Evolutionary conservation across 2,329 filamentous ascomycete species (phyloP), one percentile per base, ranked within the genome.

Genomic region (Magnaporthiopsis rhizophila): DNA sequence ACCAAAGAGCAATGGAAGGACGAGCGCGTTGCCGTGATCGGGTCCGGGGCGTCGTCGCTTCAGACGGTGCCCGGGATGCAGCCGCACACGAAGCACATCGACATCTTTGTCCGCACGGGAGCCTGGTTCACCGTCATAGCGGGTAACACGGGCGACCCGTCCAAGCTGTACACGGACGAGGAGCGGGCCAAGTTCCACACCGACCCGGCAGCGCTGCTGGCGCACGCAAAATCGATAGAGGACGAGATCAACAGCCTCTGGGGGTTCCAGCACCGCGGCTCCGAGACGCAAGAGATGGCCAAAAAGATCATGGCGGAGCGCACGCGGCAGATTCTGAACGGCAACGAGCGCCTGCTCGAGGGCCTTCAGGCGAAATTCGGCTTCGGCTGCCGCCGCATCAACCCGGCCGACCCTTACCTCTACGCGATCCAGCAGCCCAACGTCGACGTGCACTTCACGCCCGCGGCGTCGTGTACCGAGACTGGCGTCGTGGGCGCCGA

Each of bases 341-440:
- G 34, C 34, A 36, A 36, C 34, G 34, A 36, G 34, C 34, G 11
- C 34, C 34, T 36, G 34, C 11, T 36, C 8, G 9, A 36, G 34
- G 34, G 34, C 9, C 11, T 36, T 11, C 11, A 36, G 34, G 9
- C 34, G 2, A 36, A 12, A 3, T 36, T 36, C 34, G 34, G 34
- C 34, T 36, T 36, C 11, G 34, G 34, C 34, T 36, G 34, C 34
- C 34, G 34, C 34, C 34, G 34, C 34, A 45, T 79, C 53, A 76
- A 78, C 0, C 79, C 78, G 0, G 78, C 77, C 0, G 73, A 76
- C 60, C 76, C 77, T 7, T 79, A 78, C 68, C 71, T 79, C 53
- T 77, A 79, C 64, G 74, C 75, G 12, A 71, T 82, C 56, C 72
- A 72, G 3, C 67, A 77, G 63, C 71, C 74, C 13, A 83, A 84